phyloP scores from a whole-genome alignment of 371 early-diverging fungal genomes.

The Mortierella polycephala region DNA sequence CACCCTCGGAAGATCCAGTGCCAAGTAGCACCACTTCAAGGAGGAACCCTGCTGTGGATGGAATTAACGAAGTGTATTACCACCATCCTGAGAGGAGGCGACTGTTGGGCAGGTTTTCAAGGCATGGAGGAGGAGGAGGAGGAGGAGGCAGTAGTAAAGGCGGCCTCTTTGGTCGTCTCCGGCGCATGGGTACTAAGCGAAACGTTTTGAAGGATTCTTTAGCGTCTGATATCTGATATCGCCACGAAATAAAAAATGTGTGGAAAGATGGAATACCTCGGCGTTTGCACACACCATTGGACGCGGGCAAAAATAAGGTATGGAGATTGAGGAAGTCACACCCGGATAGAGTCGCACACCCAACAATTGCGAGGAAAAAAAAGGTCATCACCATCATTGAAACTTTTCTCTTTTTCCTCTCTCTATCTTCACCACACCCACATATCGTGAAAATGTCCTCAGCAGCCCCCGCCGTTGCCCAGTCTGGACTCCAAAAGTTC shows the following conservation, averaged over 20 bases:
- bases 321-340: too few species aligned
- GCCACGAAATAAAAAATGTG: too few species aligned
- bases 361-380: not conserved
- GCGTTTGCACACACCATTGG: not conserved
- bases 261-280: not conserved
- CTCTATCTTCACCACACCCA: slow-evolving; percentile 25
- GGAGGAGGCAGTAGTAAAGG: not conserved
- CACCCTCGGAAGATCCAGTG: slow-evolving; percentile 1
- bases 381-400: not conserved
- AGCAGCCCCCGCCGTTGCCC: slow-evolving; percentile 62
- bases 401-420: slow-evolving; percentile 12
- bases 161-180: slow-evolving; percentile 7
- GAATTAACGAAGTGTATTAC: slow-evolving; percentile 57
- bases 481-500: slow-evolving; percentile 72
- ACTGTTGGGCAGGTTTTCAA: slow-evolving; percentile 38
- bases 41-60: slow-evolving; percentile 40
- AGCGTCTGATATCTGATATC: not conserved
- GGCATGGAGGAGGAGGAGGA: not conserved
- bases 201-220: slow-evolving; percentile 12
- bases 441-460: slow-evolving; percentile 53
- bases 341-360: not conserved
- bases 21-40: not conserved
- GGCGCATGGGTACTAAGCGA: slow-evolving; percentile 16
- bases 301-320: too few species aligned
- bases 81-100: slow-evolving; percentile 72